phyloP scores from a whole-genome alignment of 2,329 filamentous ascomycete species.

The Claviceps sorghi region DNA sequence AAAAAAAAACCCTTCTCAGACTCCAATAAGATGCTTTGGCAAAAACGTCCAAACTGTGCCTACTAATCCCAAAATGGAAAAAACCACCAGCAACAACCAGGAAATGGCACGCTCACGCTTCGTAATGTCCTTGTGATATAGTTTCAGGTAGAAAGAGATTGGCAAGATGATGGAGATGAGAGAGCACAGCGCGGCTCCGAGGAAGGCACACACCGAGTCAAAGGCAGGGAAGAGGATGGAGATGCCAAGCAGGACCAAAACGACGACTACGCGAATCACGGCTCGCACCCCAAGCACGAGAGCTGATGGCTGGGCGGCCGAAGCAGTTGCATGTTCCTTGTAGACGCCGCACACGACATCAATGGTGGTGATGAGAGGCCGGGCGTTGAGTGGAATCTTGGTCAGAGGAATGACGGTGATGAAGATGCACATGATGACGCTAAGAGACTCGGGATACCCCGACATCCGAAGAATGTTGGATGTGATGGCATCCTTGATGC shows the following conservation, averaged over 20 bases:
- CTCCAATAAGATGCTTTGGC: slow-evolving; percentile 57
- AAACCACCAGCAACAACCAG: slow-evolving; percentile 55
- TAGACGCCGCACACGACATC: slow-evolving; percentile 71
- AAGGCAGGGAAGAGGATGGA: slow-evolving; percentile 60
- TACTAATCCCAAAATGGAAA: slow-evolving; percentile 52
- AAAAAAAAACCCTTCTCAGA: neutral
- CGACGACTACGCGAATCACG: slow-evolving; percentile 49
- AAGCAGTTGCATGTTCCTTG: slow-evolving; percentile 19
- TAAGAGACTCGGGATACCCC: slow-evolving; percentile 60
- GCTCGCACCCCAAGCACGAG: slow-evolving; percentile 37
- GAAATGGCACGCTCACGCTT: slow-evolving; percentile 48
- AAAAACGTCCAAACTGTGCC: slow-evolving; percentile 83
- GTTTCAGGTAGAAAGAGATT: slow-evolving; percentile 74
- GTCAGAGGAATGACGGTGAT: slow-evolving; percentile 89
- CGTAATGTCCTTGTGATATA: slow-evolving; percentile 63
- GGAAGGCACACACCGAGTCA: slow-evolving; percentile 79
- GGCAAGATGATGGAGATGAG: slow-evolving; percentile 88
- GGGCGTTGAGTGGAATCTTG: slow-evolving; percentile 82
- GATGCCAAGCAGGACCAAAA: slow-evolving; percentile 61
- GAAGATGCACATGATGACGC: slow-evolving; percentile 69
- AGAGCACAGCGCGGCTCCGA: slow-evolving; percentile 83
- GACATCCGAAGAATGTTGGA: slow-evolving; percentile 66
- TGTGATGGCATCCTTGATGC: slow-evolving; percentile 77
- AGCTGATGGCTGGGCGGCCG: slow-evolving; percentile 24
- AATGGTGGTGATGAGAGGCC: slow-evolving; percentile 72